Evolutionary conservation across 208 protist species (phyloP), one percentile per base, ranked within the genome.

Genomic region (Trypanosoma congolense): DNA sequence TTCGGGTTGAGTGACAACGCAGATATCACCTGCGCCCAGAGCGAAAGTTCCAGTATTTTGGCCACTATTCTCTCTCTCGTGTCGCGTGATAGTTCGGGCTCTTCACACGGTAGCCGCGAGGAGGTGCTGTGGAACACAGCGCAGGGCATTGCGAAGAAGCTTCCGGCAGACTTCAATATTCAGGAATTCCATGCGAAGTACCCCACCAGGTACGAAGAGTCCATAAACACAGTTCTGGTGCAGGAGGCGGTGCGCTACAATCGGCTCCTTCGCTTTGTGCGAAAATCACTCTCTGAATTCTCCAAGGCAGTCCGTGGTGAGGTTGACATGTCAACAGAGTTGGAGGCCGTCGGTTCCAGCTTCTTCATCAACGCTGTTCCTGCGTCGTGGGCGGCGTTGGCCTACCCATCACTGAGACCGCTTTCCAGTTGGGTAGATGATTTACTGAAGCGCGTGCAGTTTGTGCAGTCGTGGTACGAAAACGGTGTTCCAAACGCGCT

Each of bases 1-100:
- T 99, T 99, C 62, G 96, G 96, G 4, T 64, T 99, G 47, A 96
- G 98, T 77, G 90, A 96, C 25, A 98, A 98, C 60, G 97, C 97
- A 12, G 94, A 98, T 66, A 98, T 98, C 61, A 97, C 95, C 9
- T 97, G 85, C 59, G 93, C 97, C 45, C 78, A 85, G 56, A 92
- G 83, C 65, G 79, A 75, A 26, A 88, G 86, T 35, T 45, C 77
- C 33, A 86, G 65, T 63, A 87, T 95, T 36, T 63, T 96, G 18
- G 64, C 81, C 9, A 91, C 83, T 1, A 75, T 96, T 33, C 75
- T 96, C 4, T 62, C 81, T n/a, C 75, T 96, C 16, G 76, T 85
- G 28, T 91, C 87, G 6, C 73, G 73, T 54, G 81, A 82, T 50
- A 73, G 72, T 9, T 69, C 66, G n/a, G 73, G 77, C 9, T 52